Percentiles rank a stretch among this genome's conserved stretches.
phyloP scores from a whole-genome alignment of 176 grass and related monocot genomes.

The Triticum urartu region DNA sequence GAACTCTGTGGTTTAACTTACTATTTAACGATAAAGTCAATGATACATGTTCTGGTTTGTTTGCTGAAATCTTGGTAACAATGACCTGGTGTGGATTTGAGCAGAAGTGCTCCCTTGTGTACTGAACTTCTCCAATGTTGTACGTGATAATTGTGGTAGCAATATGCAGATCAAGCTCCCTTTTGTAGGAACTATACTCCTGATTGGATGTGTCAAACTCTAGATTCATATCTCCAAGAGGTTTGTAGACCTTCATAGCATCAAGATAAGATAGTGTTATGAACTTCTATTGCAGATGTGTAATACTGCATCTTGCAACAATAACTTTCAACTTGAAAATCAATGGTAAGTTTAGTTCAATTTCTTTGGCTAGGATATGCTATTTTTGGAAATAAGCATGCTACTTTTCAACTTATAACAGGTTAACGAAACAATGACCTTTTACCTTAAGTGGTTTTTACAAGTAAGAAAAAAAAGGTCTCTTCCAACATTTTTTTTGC shows the following conservation, averaged over 20 bases:
- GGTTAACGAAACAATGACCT: neutral
- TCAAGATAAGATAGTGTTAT: neutral
- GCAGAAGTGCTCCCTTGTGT: constrained; percentile 70
- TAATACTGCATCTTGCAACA: neutral
- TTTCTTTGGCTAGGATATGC: neutral
- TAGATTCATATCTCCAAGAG: constrained; percentile 65
- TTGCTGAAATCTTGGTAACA: constrained; percentile 59
- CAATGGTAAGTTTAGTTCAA: neutral
- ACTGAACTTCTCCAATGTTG: constrained; percentile 49
- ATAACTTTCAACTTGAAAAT: neutral
- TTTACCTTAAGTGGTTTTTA: neutral
- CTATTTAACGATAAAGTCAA: constrained; percentile 56
- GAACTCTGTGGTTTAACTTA: constrained; percentile 42
- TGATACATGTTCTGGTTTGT: constrained; percentile 49
- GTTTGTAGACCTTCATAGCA: constrained; percentile 69
- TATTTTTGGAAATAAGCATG: neutral
- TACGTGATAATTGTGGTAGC: constrained; percentile 48
- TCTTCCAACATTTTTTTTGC: neutral
- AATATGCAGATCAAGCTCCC: constrained; percentile 71
- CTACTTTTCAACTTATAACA: neutral
- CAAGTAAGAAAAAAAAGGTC: neutral
- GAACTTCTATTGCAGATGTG: constrained; percentile 11
- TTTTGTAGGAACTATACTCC: constrained; percentile 51
- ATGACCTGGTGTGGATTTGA: constrained; percentile 68
- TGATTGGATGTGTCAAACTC: constrained; percentile 38